A percentile compares a stretch with the other conserved stretches of the same genome.
These are phyloP conservation scores for Castanospermum australe DNA, from an alignment of 306 rosid genomes.

Conservation along the genomic window DNA sequence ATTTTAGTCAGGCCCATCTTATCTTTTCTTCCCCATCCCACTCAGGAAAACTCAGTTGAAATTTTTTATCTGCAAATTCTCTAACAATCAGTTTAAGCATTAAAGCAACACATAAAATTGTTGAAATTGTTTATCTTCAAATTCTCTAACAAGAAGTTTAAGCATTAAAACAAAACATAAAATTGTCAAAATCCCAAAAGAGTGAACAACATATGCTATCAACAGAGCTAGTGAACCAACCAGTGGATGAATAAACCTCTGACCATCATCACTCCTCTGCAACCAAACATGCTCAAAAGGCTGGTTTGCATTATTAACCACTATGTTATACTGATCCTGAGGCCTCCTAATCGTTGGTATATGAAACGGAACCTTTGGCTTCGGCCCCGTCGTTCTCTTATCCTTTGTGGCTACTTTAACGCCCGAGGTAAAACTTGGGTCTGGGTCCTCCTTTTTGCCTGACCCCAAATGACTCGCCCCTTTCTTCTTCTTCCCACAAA, in stretches of 20 bases:
- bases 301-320: constrained; percentile 63
- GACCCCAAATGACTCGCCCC: background rate
- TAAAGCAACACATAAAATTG: background rate
- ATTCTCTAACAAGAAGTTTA: background rate
- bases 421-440: constrained; percentile 27
- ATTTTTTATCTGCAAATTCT: too few relatives aligned
- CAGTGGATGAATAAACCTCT: constrained; percentile 76
- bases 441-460: constrained; percentile 20
- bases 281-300: constrained; percentile 88
- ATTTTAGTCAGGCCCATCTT: background rate
- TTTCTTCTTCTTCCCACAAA: constrained; percentile 50
- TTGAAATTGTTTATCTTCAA: too few relatives aligned
- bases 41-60: too few relatives aligned
- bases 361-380: constrained; percentile 80
- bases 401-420: constrained; percentile 49
- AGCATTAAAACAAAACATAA: background rate
- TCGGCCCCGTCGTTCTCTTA: constrained; percentile 28
- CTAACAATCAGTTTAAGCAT: background rate
- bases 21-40: background rate
- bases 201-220: background rate
- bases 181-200: background rate
- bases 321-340: constrained; percentile 66
- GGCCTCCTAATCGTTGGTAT: constrained; percentile 69
- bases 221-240: constrained; percentile 44
- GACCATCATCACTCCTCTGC: constrained; percentile 80